Base-by-base conservation (phyloP, 192 early-diverging fungal genomes). In the Phycomyces nitens region DNA sequence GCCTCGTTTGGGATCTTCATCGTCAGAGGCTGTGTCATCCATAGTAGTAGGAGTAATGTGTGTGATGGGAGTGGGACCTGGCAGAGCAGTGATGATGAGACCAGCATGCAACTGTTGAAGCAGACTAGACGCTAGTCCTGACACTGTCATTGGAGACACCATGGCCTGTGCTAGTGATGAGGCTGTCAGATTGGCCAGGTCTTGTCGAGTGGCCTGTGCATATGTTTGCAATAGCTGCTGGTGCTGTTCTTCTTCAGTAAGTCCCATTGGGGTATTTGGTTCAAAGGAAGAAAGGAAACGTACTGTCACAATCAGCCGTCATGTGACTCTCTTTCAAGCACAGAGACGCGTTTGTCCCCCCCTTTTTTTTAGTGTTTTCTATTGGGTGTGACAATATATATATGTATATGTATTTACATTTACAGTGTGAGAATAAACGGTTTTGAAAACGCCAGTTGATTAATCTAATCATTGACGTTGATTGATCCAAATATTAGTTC, bases 111-210 rank as follows among this genome's bases (percentile, higher is more conserved):
- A 58, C 11, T 58, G 61, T 39, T 73, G 71, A 9, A 67, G 56
- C 27, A 66, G 56, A n/a, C 52, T 66, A 3, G 70, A 38, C 5
- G 62, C 59, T 1, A 64, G 38, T 8, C 53, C 60, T 21, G 69
- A 62, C 16, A 72, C 70, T 38, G 64, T 47, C 42, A 73, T 73
- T 24, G 71, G 71, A 18, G 71, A 66, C 11, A 68, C 64, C 71
- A 73, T 73, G 16, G 71, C 71, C 43, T 73, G 71, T 14, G 65
- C 71, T 39, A 72, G 53, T 26, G 70, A 72, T 10, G 71, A 72
- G 5, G 71, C 69, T 6, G 70, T 65, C 0, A 72, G 54, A 58
- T 66, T 47, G 5, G 65, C 64, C 11, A 66, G 53, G 43, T 72
- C 71, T n/a, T 72, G 71, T 53, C 64, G 64, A 23, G 44, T 56